These are phyloP conservation scores for Solanum corneliomulleri DNA, from an alignment of 257 asterid genomes.

Conservation along the genomic window DNA sequence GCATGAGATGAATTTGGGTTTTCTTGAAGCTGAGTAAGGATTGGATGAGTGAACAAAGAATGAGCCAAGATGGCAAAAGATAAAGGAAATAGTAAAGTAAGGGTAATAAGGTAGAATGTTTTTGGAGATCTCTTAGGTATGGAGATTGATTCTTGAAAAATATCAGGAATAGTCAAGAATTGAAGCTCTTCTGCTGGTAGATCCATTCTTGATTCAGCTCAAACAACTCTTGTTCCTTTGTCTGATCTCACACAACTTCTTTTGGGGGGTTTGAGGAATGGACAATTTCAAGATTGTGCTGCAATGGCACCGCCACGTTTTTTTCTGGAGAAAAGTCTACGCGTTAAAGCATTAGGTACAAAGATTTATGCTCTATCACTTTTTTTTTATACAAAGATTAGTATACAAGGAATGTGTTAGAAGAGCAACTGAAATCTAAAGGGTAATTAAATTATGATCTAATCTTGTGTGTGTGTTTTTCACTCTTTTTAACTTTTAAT, in stretches of 20 bases:
- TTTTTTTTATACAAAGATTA: background rate
- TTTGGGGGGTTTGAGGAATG: background rate
- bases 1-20: conserved; percentile 33
- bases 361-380: background rate
- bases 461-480: background rate
- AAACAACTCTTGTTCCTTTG: background rate
- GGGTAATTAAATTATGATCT: background rate
- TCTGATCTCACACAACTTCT: background rate
- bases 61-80: conserved; percentile 93
- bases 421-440: background rate
- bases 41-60: conserved; percentile 83
- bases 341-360: background rate
- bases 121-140: conserved; percentile 81
- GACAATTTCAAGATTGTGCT: background rate
- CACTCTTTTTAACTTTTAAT: background rate
- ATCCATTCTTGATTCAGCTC: conserved; percentile 32
- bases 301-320: background rate
- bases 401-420: background rate
- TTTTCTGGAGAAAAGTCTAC: background rate
- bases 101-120: conserved; percentile 69
- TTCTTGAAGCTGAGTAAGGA: conserved; percentile 51
- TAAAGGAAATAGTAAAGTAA: conserved; percentile 66
- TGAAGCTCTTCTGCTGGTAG: conserved; percentile 77
- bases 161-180: conserved; percentile 42
- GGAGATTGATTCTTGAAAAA: conserved; percentile 59